A percentile compares a stretch with the other conserved stretches of the same genome.
Evolutionary conservation across 2,329 filamentous ascomycete species (phyloP).

Genomic region (Botrytis tulipae): DNA sequence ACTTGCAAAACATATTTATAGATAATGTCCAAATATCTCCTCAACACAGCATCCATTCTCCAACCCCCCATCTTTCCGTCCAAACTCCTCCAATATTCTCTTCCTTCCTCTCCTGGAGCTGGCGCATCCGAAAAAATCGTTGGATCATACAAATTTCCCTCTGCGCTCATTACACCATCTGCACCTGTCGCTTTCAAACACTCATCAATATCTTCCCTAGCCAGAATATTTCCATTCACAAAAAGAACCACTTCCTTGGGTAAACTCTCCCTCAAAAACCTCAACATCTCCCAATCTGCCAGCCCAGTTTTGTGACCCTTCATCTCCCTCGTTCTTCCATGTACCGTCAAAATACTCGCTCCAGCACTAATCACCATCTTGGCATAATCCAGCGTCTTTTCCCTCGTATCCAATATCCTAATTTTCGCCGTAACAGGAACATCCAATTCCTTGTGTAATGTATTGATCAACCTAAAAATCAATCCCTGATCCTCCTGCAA

Average conservation of each 20-base stretch:
- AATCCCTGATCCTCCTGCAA: constrained; percentile 88
- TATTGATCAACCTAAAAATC: constrained; percentile 79
- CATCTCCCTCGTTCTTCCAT: constrained; percentile 84
- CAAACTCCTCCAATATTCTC: constrained; percentile 82
- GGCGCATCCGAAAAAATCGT: constrained; percentile 76
- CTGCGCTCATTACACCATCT: constrained; percentile 93
- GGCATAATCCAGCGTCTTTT: constrained; percentile 86
- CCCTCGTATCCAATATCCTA: constrained; percentile 79
- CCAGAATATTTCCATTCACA: constrained; percentile 91
- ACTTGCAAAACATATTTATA: constrained; percentile 70
- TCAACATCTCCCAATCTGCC: constrained; percentile 86
- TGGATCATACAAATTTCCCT: constrained; percentile 91
- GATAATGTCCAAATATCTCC: constrained; percentile 88
- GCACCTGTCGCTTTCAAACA: constrained; percentile 83
- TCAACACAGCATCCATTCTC: constrained; percentile 80
- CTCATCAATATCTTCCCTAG: constrained; percentile 70
- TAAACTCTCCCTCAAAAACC: constrained; percentile 77
- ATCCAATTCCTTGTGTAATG: constrained; percentile 72
- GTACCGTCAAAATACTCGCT: constrained; percentile 89
- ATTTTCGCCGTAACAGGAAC: constrained; percentile 96
- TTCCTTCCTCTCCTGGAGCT: constrained; percentile 59
- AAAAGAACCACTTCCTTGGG: constrained; percentile 90
- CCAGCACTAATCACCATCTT: constrained; percentile 82
- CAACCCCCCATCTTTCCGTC: constrained; percentile 76
- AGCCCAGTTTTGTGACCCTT: constrained; percentile 94